phyloP scores from a whole-genome alignment of 2,329 filamentous ascomycete species.

The Trichoderma gracile region DNA sequence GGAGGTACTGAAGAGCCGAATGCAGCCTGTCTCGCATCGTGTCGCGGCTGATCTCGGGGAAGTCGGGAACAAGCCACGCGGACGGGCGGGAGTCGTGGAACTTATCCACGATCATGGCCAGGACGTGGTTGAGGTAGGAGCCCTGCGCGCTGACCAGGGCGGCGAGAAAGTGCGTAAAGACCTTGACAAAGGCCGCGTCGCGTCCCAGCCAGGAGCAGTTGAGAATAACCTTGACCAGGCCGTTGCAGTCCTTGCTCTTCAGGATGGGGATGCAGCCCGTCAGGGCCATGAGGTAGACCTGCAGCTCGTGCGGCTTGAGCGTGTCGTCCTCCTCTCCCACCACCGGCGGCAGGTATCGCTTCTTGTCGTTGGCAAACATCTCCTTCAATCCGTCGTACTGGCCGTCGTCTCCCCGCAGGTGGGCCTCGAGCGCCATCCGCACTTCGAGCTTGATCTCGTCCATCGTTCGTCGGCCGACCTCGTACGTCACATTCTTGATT shows the following conservation, averaged over 20 bases:
- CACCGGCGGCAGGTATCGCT: constrained; percentile 42
- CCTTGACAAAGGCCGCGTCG: constrained; percentile 64
- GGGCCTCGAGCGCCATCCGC: constrained; percentile 56
- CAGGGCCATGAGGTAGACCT: constrained; percentile 63
- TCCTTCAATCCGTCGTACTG: constrained; percentile 63
- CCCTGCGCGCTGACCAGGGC: constrained; percentile 81
- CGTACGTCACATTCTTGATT: constrained; percentile 57
- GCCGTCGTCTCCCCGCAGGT: constrained; percentile 58
- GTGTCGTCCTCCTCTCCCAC: constrained; percentile 51
- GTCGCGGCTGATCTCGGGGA: constrained; percentile 61
- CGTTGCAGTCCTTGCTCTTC: constrained; percentile 58
- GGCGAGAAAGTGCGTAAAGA: constrained; percentile 67
- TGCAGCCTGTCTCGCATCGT: constrained; percentile 75
- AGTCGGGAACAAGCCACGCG: constrained; percentile 51
- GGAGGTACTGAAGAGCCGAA: constrained; percentile 70
- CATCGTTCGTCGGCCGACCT: constrained; percentile 54
- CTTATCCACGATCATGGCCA: constrained; percentile 78
- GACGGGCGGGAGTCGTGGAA: constrained; percentile 59
- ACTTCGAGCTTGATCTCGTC: constrained; percentile 59
- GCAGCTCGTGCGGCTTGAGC: constrained; percentile 56
- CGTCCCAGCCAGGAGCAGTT: constrained; percentile 65
- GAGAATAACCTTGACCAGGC: constrained; percentile 60
- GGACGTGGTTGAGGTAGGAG: constrained; percentile 70
- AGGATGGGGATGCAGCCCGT: constrained; percentile 62
- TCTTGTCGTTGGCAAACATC: constrained; percentile 54